Conservation (phyloP, 257 asterid species). For the Eucommia ulmoides region DNA sequence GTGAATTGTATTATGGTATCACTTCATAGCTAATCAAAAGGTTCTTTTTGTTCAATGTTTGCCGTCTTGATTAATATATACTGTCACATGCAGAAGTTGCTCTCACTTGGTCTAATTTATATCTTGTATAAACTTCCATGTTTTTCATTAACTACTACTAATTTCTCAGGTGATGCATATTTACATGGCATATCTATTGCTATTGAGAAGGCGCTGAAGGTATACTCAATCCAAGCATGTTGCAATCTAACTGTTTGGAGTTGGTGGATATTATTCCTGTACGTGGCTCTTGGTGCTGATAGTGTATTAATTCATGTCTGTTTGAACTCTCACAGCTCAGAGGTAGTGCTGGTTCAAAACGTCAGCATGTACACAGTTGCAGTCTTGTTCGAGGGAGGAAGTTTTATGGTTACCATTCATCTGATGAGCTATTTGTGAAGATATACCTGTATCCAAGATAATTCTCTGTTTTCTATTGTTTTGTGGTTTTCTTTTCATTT, state of each 20-base stretch:
- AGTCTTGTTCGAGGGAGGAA: slow-evolving; percentile 71
- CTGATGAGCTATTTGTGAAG: slow-evolving; percentile 86
- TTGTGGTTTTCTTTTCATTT: neutral
- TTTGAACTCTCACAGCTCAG: slow-evolving; percentile 46
- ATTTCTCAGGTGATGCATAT: slow-evolving; percentile 43
- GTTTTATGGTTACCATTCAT: slow-evolving; percentile 85
- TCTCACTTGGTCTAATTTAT: no score
- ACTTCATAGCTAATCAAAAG: no score
- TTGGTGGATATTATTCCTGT: slow-evolving; percentile 6
- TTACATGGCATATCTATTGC: slow-evolving; percentile 38
- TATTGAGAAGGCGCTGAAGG: slow-evolving; percentile 89
- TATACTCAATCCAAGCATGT: slow-evolving; percentile 14
- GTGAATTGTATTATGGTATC: no score
- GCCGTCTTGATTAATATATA: no score
- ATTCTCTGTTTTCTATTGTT: neutral
- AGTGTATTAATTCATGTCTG: slow-evolving; percentile 1
- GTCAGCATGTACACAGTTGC: slow-evolving; percentile 87
- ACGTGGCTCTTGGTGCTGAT: slow-evolving; percentile 12
- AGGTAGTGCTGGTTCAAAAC: slow-evolving; percentile 67
- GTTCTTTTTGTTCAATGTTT: no score
- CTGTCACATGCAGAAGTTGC: no score
- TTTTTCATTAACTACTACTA: slow-evolving; percentile 5
- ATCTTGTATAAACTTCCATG: no score
- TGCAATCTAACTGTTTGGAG: slow-evolving; percentile 4
- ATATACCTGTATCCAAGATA: slow-evolving; percentile 78